phyloP scores from a whole-genome alignment of 163 green algal genomes.

The Trebouxia gelatinosa region DNA sequence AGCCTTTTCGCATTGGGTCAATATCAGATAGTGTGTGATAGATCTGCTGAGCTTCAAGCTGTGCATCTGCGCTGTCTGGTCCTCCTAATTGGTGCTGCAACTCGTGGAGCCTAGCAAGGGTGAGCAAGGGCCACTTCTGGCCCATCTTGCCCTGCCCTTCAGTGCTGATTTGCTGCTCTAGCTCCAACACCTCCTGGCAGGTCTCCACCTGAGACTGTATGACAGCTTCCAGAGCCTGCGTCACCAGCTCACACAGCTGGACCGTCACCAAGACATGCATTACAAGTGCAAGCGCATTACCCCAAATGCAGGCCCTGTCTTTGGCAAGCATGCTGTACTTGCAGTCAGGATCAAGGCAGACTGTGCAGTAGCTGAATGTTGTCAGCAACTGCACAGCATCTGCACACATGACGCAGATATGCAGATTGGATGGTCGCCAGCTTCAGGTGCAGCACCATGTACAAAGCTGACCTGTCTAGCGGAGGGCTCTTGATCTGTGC shows the following conservation, averaged over 20 bases:
- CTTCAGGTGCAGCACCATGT: no score
- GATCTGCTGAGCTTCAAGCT: neutral
- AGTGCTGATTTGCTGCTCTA: neutral
- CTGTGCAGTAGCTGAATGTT: no score
- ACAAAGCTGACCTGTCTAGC: constrained; percentile 5
- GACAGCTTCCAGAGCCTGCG: neutral
- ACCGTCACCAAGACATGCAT: neutral
- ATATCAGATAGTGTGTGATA: constrained; percentile 6
- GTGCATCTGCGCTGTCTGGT: neutral
- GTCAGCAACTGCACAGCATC: neutral
- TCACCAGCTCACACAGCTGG: neutral
- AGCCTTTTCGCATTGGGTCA: constrained; percentile 12
- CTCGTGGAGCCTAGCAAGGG: constrained; percentile 8
- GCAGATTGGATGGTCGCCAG: neutral
- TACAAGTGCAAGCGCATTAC: neutral
- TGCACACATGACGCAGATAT: neutral
- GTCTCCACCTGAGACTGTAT: neutral
- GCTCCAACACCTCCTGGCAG: constrained; percentile 6
- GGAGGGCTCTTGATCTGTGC: neutral
- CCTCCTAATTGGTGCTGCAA: neutral
- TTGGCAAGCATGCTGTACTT: no score
- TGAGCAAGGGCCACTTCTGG: constrained; percentile 23
- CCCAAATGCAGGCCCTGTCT: neutral
- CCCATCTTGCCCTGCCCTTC: neutral
- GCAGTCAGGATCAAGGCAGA: no score